These are phyloP conservation scores for Lyophyllum atratum DNA, from an alignment of 768 basidiomycete genomes.

Conservation along the genomic window DNA sequence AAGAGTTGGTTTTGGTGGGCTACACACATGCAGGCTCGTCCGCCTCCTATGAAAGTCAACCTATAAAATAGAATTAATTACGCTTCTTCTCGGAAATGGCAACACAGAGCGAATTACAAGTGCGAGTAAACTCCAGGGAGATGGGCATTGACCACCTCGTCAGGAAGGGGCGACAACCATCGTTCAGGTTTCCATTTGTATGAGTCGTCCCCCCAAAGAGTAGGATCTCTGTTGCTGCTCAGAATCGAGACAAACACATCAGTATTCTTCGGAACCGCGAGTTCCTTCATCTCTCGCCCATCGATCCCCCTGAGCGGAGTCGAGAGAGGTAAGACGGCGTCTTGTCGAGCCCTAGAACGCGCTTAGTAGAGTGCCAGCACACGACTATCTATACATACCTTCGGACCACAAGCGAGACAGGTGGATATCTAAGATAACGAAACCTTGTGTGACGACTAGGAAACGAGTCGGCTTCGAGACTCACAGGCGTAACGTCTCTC, in stretches of 20 bases:
- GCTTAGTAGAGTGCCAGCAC: background rate
- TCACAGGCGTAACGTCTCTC: slow-evolving; percentile 42
- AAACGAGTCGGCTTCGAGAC: slow-evolving; percentile 1
- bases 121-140: slow-evolving; percentile 48
- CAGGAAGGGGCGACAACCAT: slow-evolving; percentile 44
- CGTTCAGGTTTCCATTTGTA: slow-evolving; percentile 54
- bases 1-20: background rate
- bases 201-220: slow-evolving; percentile 49
- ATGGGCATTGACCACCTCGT: slow-evolving; percentile 34
- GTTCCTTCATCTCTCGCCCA: slow-evolving; percentile 35
- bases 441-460: background rate
- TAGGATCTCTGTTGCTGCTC: slow-evolving; percentile 38
- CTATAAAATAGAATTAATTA: slow-evolving; percentile 13
- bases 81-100: no score
- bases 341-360: slow-evolving; percentile 31
- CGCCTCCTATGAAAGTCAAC: slow-evolving; percentile 37
- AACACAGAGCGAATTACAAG: slow-evolving; percentile 25
- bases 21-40: slow-evolving; percentile 37
- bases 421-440: slow-evolving; percentile 12
- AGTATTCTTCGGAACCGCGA: slow-evolving; percentile 41
- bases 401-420: slow-evolving; percentile 15
- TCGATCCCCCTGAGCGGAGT: slow-evolving; percentile 36
- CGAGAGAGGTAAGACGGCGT: slow-evolving; percentile 42
- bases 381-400: slow-evolving; percentile 10
- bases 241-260: slow-evolving; percentile 37